phyloP scores from a whole-genome alignment of 139 green algal species.

The Microglena sp. region DNA sequence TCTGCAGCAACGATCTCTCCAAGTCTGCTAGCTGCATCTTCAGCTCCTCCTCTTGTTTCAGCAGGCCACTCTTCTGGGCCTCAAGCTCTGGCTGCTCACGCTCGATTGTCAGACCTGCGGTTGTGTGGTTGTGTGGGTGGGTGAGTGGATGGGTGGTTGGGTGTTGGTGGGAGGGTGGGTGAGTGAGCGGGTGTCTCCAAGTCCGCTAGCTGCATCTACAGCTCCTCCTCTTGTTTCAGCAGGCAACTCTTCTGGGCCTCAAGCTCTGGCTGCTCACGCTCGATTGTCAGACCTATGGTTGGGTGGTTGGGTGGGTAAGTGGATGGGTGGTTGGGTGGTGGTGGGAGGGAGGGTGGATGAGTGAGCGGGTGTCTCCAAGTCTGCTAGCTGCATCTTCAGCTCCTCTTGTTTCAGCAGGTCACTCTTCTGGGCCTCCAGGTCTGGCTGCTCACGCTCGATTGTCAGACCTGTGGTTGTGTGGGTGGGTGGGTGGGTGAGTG shows the following conservation, averaged over 20 bases:
- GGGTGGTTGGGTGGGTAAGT: too few species aligned
- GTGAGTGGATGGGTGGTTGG: not conserved
- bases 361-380: too few species aligned
- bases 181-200: not conserved
- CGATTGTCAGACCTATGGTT: conserved; percentile 52
- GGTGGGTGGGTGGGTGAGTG: too few species aligned
- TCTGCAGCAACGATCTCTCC: conserved; percentile 53
- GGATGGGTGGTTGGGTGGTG: too few species aligned
- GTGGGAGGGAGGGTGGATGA: too few species aligned
- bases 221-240: conserved; percentile 51
- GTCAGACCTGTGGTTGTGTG: too few species aligned
- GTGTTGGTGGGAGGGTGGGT: not conserved
- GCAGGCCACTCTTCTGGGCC: conserved; percentile 51
- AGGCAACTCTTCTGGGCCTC: conserved; percentile 61
- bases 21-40: conserved; percentile 54
- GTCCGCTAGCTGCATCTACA: too few species aligned
- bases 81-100: conserved; percentile 71
- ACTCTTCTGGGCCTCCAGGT: conserved; percentile 70
- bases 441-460: conserved; percentile 60
- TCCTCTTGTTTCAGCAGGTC: conserved; percentile 53
- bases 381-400: conserved; percentile 53
- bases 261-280: conserved; percentile 67
- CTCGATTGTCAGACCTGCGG: conserved; percentile 46
- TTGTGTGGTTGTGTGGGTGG: not conserved
- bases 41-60: conserved; percentile 53